Conservation (phyloP, 192 early-diverging fungal species). For the Gigaspora rosea region DNA sequence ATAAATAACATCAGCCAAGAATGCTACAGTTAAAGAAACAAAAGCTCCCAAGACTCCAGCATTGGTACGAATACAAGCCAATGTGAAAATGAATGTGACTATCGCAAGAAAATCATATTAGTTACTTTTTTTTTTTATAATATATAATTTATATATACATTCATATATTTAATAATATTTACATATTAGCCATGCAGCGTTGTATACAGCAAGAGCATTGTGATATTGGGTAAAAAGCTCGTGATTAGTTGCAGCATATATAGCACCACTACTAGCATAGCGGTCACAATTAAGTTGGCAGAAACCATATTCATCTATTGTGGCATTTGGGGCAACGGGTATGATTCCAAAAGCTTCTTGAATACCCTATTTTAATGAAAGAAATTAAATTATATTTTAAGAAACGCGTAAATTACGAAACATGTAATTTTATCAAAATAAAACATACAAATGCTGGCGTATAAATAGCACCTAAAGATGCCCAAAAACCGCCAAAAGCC, state of each 20-base stretch:
- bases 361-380: slow-evolving; percentile 16
- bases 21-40: slow-evolving; percentile 13
- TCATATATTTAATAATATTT: background rate
- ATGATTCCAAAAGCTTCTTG: slow-evolving; percentile 5
- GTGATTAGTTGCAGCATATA: too few species aligned
- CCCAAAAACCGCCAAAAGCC: slow-evolving; percentile 33
- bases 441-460: slow-evolving; percentile 15
- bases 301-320: too few species aligned
- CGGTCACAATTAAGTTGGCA: too few species aligned
- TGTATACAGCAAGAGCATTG: slow-evolving; percentile 18
- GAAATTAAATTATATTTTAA: background rate
- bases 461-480: slow-evolving; percentile 20
- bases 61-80: slow-evolving; percentile 29
- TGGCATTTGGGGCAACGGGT: background rate
- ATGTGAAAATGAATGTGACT: slow-evolving; percentile 33
- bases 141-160: background rate
- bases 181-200: slow-evolving; percentile 16
- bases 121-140: background rate
- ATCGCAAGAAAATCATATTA: background rate
- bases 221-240: background rate
- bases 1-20: background rate
- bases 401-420: background rate
- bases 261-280: too few species aligned
- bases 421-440: background rate
- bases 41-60: slow-evolving; percentile 24